Evolutionary conservation across 225 moss, liverwort and hornwort genomes (phyloP).

Genomic region (Sphagnum contortum): DNA sequence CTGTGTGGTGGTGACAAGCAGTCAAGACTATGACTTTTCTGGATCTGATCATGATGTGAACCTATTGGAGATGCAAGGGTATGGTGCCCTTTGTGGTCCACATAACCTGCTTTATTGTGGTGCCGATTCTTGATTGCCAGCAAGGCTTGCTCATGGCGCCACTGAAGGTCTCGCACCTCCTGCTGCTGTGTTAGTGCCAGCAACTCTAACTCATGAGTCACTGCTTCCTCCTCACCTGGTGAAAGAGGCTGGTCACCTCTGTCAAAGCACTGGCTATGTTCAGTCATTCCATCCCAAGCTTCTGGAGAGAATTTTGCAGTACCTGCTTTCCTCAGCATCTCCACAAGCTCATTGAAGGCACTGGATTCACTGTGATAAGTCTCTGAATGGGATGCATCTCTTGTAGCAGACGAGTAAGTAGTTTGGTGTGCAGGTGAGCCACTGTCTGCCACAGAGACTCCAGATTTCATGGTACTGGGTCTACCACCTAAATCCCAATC

Average conservation of each 20-base stretch:
- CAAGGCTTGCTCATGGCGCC: slow-evolving; percentile 20
- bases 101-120: neutral
- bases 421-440: slow-evolving; percentile 7
- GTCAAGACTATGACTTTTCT: slow-evolving; percentile 1
- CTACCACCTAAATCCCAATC: neutral
- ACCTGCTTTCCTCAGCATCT: slow-evolving; percentile 15
- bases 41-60: neutral
- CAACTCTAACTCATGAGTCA: slow-evolving; percentile 10
- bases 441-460: slow-evolving; percentile 8
- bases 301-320: slow-evolving; percentile 12
- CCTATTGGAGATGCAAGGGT: neutral
- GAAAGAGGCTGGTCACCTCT: neutral
- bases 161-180: slow-evolving; percentile 19
- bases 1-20: neutral
- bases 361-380: slow-evolving; percentile 1
- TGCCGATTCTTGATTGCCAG: slow-evolving; percentile 16
- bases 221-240: slow-evolving; percentile 6
- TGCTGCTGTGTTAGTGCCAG: slow-evolving; percentile 14
- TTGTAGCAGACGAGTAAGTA: neutral
- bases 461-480: slow-evolving; percentile 9
- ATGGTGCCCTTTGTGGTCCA: slow-evolving; percentile 1
- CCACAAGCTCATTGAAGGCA: slow-evolving; percentile 22
- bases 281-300: slow-evolving; percentile 14
- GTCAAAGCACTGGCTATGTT: slow-evolving; percentile 14
- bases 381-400: neutral